Evolutionary conservation across 2,329 filamentous ascomycete species (phyloP), one percentile per base, ranked within the genome.

Genomic region (Neoascochyta sp.): DNA sequence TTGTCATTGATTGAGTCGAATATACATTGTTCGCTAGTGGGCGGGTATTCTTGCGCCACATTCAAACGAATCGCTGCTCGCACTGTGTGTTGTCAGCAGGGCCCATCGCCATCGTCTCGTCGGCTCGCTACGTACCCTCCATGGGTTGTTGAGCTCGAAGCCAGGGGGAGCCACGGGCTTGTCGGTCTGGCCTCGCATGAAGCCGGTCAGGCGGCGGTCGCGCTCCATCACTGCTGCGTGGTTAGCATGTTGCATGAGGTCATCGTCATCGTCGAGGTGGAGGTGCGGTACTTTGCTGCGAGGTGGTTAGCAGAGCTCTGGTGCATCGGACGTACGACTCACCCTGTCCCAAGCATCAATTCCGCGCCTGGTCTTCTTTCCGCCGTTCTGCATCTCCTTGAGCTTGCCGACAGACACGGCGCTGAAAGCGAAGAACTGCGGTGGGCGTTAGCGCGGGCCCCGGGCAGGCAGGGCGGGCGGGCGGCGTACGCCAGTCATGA

Each of bases 111-210:
- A 9, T 12, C 26, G 19, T 18, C 7, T 9, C 16, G 7, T n/a
- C 22, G 12, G 13, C 9, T 20, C 14, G 2, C 18, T 36, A 57
- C 71, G 36, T 70, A 81, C 78, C 71, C 74, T 78, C 78, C 78
- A 82, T 42, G 75, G 74, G 63, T 80, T 80, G 72, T 74, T 81
- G 52, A 81, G 57, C 62, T 81, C 78, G 64, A 81, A 82, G 39
- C 77, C 78, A 34, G 67, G 62, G 16, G 78, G 78, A 16, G 78
- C 78, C 36, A 65, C 62, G 25, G 70, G 65, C 41, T 70, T 74
- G 62, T 78, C 75, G 34, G 75, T 75, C 57, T 82, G 78, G 38
- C 76, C 78, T 63, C 78, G 68, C 51, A 72, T 52, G 42, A 68
- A 73, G 31, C 78, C 78, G 22, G 78, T 82, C 49, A 82, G 67